A percentile compares a stretch with the other conserved stretches of the same genome.
Conservation (phyloP, 129 eudicot species). For the Chrysanthemum seticuspe region DNA sequence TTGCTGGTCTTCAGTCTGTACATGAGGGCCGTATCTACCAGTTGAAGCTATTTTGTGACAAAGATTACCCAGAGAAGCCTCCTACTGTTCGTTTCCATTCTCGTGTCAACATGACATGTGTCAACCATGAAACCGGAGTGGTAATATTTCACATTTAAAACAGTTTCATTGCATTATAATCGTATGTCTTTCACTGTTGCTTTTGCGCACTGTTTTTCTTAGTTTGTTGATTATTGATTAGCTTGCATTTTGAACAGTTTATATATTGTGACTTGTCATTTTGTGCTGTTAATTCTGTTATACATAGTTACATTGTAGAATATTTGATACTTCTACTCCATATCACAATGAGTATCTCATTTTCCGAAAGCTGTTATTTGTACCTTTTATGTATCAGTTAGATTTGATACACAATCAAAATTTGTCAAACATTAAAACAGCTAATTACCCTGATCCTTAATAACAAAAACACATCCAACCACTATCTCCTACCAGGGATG, state of each 20-base stretch:
- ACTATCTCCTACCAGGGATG: too few relatives aligned
- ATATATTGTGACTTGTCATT: too few relatives aligned
- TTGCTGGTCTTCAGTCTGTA: conserved; percentile 53
- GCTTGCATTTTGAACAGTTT: not conserved
- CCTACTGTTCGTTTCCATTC: conserved; percentile 85
- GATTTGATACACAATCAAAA: too few relatives aligned
- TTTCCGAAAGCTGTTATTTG: too few relatives aligned
- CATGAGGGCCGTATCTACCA: conserved; percentile 92
- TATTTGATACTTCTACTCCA: too few relatives aligned
- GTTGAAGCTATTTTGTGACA: conserved; percentile 89
- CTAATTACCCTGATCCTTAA: too few relatives aligned
- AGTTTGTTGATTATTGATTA: conserved; percentile 5
- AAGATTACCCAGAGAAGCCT: conserved; percentile 95
- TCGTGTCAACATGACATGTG: conserved; percentile 77
- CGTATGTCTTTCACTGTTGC: not conserved
- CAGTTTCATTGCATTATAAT: not conserved
- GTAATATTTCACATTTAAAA: conserved; percentile 27
- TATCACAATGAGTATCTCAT: too few relatives aligned
- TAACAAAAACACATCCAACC: too few relatives aligned
- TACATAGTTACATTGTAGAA: too few relatives aligned
- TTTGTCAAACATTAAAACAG: too few relatives aligned
- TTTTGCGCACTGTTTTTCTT: not conserved
- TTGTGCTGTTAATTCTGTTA: too few relatives aligned
- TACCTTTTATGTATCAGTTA: too few relatives aligned
- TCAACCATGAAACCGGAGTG: conserved; percentile 90